phyloP scores from a whole-genome alignment of 179 eudicot genomes.

The Beta lomatogona region DNA sequence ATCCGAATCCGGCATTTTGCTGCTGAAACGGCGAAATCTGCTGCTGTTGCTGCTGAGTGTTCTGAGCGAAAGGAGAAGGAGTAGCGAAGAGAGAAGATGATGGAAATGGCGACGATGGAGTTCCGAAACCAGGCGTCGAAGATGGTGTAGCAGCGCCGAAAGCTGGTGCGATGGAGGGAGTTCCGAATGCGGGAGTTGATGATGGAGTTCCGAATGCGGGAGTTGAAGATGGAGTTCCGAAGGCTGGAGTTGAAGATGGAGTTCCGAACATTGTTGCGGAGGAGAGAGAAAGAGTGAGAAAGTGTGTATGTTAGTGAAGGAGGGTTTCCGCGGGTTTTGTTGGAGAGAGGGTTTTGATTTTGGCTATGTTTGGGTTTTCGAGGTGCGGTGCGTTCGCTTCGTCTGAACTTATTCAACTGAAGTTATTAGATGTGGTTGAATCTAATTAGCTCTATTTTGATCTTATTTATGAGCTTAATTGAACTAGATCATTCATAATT shows the following conservation, averaged over 20 bases:
- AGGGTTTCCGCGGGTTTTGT: background rate
- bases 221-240: slow-evolving; percentile 39
- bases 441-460: too few relatives aligned
- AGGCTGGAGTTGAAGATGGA: slow-evolving; percentile 24
- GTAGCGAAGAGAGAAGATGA: slow-evolving; percentile 40
- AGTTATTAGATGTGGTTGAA: too few relatives aligned
- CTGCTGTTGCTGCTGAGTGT: slow-evolving; percentile 29
- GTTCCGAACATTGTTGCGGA: slow-evolving; percentile 38
- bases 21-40: slow-evolving; percentile 43
- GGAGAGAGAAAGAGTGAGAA: background rate
- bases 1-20: slow-evolving; percentile 31
- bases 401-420: too few relatives aligned
- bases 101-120: slow-evolving; percentile 30
- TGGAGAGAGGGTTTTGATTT: too few relatives aligned
- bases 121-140: slow-evolving; percentile 29
- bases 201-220: slow-evolving; percentile 2
- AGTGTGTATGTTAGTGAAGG: background rate
- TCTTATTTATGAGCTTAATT: too few relatives aligned
- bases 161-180: slow-evolving; percentile 23
- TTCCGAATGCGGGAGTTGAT: slow-evolving; percentile 31
- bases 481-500: too few relatives aligned
- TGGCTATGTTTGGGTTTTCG: too few relatives aligned
- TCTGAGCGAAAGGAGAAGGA: slow-evolving; percentile 38
- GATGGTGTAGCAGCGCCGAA: slow-evolving; percentile 33
- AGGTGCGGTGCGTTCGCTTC: too few relatives aligned